These are phyloP conservation scores for Bolboschoenus planiculmis DNA, from an alignment of 176 grass and related monocot species.

Conservation along the genomic window DNA sequence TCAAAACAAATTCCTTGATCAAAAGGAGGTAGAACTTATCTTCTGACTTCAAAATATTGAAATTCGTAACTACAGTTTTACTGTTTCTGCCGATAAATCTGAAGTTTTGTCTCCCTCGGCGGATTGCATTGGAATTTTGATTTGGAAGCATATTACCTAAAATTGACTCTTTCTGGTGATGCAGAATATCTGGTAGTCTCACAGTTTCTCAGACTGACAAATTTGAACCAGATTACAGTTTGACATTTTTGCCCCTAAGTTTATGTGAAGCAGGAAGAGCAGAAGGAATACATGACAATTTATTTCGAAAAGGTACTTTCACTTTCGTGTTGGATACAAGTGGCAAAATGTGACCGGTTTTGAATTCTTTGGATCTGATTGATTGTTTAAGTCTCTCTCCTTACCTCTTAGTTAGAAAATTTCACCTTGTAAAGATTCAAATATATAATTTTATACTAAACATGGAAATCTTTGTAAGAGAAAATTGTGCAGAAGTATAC, in stretches of 20 bases:
- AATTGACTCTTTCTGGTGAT: neutral
- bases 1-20: slow-evolving; percentile 13
- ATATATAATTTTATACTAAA: neutral
- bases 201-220: neutral
- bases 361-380: neutral
- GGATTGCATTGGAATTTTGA: neutral
- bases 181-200: neutral
- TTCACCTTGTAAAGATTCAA: neutral
- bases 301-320: neutral
- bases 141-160: neutral
- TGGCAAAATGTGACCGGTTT: neutral
- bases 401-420: slow-evolving; percentile 10
- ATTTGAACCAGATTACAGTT: neutral
- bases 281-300: neutral
- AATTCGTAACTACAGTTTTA: neutral
- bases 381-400: neutral
- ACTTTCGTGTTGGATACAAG: neutral
- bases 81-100: slow-evolving; percentile 22
- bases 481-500: neutral
- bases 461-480: neutral
- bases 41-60: slow-evolving; percentile 7
- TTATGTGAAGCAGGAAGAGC: neutral
- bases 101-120: slow-evolving; percentile 6
- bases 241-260: neutral
- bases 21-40: slow-evolving; percentile 16